phyloP scores from a whole-genome alignment of 148 eudicot species.

The Cornus controversa region DNA sequence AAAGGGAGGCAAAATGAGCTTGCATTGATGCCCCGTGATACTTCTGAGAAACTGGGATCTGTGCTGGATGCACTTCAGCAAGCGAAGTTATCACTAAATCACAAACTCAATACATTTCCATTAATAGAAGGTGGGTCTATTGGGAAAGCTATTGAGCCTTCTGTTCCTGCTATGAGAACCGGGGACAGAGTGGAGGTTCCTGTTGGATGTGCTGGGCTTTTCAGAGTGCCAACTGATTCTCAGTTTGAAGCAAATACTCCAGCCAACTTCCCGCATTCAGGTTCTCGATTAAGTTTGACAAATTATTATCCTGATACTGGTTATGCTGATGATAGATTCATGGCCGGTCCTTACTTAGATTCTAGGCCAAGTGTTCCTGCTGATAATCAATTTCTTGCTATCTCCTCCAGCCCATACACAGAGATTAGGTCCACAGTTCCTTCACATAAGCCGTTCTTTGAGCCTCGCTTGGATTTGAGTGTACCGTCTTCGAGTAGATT shows the following conservation, averaged over 20 bases:
- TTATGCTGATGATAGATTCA: conserved; percentile 21
- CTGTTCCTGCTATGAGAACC: conserved; percentile 18
- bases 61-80: conserved; percentile 66
- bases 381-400: conserved; percentile 15
- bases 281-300: conserved; percentile 20
- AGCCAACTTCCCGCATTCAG: conserved; percentile 19
- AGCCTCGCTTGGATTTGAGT: conserved; percentile 18
- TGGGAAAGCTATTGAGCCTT: conserved; percentile 23
- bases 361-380: conserved; percentile 21
- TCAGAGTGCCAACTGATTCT: conserved; percentile 66
- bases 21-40: conserved; percentile 34
- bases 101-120: conserved; percentile 34
- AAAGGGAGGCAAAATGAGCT: conserved; percentile 15
- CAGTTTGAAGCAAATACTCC: conserved; percentile 35
- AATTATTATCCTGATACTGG: conserved; percentile 23
- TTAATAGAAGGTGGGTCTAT: conserved; percentile 19
- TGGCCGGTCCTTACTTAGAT: conserved; percentile 21
- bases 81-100: conserved; percentile 61
- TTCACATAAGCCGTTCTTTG: conserved; percentile 12
- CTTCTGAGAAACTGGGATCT: conserved; percentile 35
- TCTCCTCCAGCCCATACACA: conserved; percentile 9
- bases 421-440: conserved; percentile 20
- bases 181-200: conserved; percentile 40
- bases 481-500: conserved; percentile 21
- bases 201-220: conserved; percentile 53